Evolutionary conservation across 1,284 basidiomycete species (phyloP), one percentile per base, ranked within the genome.

Genomic region (Stygiomarasmius scandens): DNA sequence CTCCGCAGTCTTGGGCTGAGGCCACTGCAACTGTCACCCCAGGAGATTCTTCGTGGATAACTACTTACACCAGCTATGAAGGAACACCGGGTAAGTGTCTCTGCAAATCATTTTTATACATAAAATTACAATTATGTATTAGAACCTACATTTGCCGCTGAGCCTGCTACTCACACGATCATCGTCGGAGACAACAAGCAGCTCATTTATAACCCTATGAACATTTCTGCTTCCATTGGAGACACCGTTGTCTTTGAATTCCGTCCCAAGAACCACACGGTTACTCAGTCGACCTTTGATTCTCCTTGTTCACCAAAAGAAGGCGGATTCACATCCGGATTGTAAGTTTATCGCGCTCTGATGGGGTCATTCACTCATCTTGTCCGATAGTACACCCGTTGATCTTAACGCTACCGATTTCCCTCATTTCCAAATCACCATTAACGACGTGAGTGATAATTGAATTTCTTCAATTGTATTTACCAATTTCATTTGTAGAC

Each of bases 281-380:
- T 81, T 38, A 85, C 85, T 10, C 84, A 86, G 66, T 84, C 83
- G 5, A 78, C 76, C 55, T 89, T 89, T 19, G 55, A 47, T 10
- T 29, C 50, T 8, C 58, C 58, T 43, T 60, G 58, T 25, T 32
- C 20, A 16, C 58, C 55, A 9, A 51, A 56, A 20, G 29, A 41
- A 14, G 38, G 45, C 10, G 82, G 81, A 3, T 82, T 86, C 68
- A 75, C 81, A 63, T 84, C 84, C 63, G 85, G 77, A 61, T 77
- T 75, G 29, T 32, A 12, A 32, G 29, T 32, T 32, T 32, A 12
- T n/a, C n/a, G n/a, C n/a, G n/a, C n/a, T n/a, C n/a, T n/a, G n/a
- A n/a, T n/a, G n/a, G n/a, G n/a, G n/a, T n/a, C n/a, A n/a, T n/a
- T n/a, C n/a, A n/a, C n/a, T n/a, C n/a, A n/a, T n/a, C n/a, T 32